A percentile compares a stretch with the other conserved stretches of the same genome.
Conservation (phyloP, 305 asterid genomes). For the Caryopteris hybrid region DNA sequence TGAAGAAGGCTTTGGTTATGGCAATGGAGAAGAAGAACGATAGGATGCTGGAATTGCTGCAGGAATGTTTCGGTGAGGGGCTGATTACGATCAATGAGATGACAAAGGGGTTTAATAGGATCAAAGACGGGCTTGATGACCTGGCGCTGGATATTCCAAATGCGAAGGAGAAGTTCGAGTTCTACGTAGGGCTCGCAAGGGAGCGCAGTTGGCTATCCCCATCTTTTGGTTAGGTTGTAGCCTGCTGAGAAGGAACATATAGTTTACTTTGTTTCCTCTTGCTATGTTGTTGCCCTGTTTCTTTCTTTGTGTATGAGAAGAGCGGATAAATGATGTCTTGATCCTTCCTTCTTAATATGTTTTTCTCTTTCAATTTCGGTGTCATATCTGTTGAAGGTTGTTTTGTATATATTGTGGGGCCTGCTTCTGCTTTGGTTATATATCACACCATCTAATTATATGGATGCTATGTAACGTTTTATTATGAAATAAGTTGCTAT, state of each 20-base stretch:
- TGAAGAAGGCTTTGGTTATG: constrained; percentile 92
- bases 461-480: no score
- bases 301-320: constrained; percentile 2
- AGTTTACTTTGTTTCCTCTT: background rate
- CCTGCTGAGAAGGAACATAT: constrained; percentile 26
- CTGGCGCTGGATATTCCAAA: constrained; percentile 93
- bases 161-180: constrained; percentile 65
- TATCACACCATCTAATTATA: no score
- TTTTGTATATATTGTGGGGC: constrained; percentile 28
- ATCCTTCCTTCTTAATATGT: constrained; percentile 1
- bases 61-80: constrained; percentile 80
- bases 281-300: background rate
- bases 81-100: constrained; percentile 88
- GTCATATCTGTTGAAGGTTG: background rate
- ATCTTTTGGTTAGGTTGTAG: constrained; percentile 23
- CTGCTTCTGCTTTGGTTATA: background rate
- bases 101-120: constrained; percentile 88
- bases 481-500: no score
- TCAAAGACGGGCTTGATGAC: constrained; percentile 85
- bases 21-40: constrained; percentile 99
- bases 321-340: constrained; percentile 14
- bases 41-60: constrained; percentile 72
- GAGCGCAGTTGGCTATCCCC: constrained; percentile 67
- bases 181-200: constrained; percentile 55
- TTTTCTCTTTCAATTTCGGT: constrained; percentile 2